These are phyloP conservation scores for Sorghum bicolor DNA, from an alignment of 176 grass and related monocot genomes.

Conservation along the genomic window Sorghum_bicolor_NCBIv3 NC_012870.2:70818001-70818500, in stretches of 20 bases:
- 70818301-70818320: constrained; percentile 64
- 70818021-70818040: not conserved
- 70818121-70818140: not conserved
- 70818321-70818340: constrained; percentile 68
- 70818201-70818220: constrained; percentile 16
- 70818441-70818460: not conserved
- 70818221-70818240: constrained; percentile 30
- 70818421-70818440: not conserved
- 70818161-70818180: constrained; percentile 28
- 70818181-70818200: constrained; percentile 19
- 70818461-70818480: not conserved
- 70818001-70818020: not conserved
- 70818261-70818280: constrained; percentile 33
- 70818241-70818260: constrained; percentile 19
- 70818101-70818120: constrained; percentile 16
- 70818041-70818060: not conserved
- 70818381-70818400: not conserved
- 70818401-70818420: constrained; percentile 9
- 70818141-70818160: constrained; percentile 31
- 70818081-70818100: not conserved
- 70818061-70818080: not conserved
- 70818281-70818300: constrained; percentile 33
- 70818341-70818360: constrained; percentile 23
- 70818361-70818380: not conserved
- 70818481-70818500: not conserved